Conservation (phyloP, 805 yeast genomes). For the Wickerhamomyces bisporus region DNA sequence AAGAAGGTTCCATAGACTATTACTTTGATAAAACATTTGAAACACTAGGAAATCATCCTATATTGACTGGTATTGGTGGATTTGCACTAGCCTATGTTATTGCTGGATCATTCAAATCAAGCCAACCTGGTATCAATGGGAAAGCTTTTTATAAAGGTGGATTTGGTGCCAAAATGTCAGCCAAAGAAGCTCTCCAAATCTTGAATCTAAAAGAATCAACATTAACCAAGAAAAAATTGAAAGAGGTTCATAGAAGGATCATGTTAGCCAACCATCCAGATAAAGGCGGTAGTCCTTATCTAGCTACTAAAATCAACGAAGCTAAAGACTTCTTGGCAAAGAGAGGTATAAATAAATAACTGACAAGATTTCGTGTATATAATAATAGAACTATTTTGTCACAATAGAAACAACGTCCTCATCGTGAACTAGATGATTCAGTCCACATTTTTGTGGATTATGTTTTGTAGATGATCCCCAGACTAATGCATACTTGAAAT, state of each 20-base stretch:
- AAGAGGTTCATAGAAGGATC: constrained; percentile 75
- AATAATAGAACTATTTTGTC: constrained; percentile 48
- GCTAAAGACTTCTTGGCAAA: constrained; percentile 78
- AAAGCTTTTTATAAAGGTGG: constrained; percentile 77
- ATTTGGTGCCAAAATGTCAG: constrained; percentile 85
- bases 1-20: constrained; percentile 40
- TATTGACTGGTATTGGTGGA: constrained; percentile 64
- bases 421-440: constrained; percentile 76
- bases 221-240: constrained; percentile 57
- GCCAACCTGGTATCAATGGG: constrained; percentile 30
- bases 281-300: constrained; percentile 84
- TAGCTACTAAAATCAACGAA: constrained; percentile 90
- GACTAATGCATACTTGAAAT: constrained; percentile 89
- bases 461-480: constrained; percentile 97
- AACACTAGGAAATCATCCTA: constrained; percentile 72
- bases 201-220: constrained; percentile 68
- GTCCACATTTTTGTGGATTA: constrained; percentile 95
- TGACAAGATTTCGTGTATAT: neutral
- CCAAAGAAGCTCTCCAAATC: constrained; percentile 83
- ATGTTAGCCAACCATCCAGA: constrained; percentile 93
- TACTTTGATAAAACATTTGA: constrained; percentile 57
- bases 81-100: constrained; percentile 57
- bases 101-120: constrained; percentile 60
- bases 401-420: constrained; percentile 93
- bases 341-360: constrained; percentile 28